A percentile compares a stretch with the other conserved stretches of the same genome.
These are phyloP conservation scores for Sutorius australiensis DNA, from an alignment of 768 basidiomycete genomes.

Conservation along the genomic window DNA sequence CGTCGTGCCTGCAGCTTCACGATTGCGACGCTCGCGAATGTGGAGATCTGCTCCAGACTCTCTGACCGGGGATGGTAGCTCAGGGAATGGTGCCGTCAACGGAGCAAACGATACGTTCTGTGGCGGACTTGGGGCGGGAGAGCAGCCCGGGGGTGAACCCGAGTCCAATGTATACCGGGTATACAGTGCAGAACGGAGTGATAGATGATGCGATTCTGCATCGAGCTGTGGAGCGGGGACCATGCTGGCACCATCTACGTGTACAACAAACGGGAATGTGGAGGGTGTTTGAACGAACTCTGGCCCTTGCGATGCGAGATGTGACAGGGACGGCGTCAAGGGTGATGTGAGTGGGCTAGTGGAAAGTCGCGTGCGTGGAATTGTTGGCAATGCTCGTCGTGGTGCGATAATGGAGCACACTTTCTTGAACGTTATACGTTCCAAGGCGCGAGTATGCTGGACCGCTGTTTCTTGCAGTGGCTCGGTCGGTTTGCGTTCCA, in stretches of 20 bases:
- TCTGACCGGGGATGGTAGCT: conserved; percentile 7
- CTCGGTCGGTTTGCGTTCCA: conserved; percentile 35
- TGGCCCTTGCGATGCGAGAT: conserved; percentile 40
- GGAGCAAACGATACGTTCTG: conserved; percentile 7
- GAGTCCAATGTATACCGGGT: conserved; percentile 36
- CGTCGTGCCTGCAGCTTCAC: conserved; percentile 1
- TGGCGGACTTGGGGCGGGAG: conserved; percentile 5
- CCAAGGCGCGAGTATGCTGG: conserved; percentile 18
- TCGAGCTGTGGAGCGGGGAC: conserved; percentile 39
- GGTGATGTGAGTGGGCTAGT: conserved; percentile 28
- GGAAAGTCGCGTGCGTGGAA: conserved; percentile 7
- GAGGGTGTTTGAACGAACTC: conserved; percentile 49
- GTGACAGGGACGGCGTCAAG: conserved; percentile 26
- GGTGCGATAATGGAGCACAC: conserved; percentile 14
- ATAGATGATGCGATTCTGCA: conserved; percentile 25
- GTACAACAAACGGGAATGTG: conserved; percentile 28
- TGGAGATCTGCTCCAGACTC: conserved; percentile 2
- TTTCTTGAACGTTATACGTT: conserved; percentile 13
- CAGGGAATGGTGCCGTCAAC: conserved; percentile 5
- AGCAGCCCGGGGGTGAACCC: conserved; percentile 3
- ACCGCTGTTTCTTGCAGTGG: conserved; percentile 27
- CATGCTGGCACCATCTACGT: conserved; percentile 29
- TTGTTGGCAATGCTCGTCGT: conserved; percentile 5
- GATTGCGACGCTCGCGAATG: conserved; percentile 10
- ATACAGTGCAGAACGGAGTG: conserved; percentile 34